phyloP scores from a whole-genome alignment of 306 rosid species.

The Quercus mongolica region DNA sequence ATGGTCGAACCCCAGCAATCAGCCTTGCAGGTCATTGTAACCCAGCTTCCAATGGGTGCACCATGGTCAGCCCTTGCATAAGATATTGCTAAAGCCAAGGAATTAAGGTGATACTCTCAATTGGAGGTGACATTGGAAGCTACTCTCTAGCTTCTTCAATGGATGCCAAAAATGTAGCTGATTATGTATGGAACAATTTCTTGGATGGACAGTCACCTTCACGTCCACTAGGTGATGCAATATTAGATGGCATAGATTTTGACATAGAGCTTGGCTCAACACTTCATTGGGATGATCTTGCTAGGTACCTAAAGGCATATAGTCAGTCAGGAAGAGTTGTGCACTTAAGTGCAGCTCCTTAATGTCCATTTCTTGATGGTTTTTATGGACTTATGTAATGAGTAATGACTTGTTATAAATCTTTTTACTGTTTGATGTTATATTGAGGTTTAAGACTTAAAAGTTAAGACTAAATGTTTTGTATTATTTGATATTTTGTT shows the following conservation, averaged over 20 bases:
- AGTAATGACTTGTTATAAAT: too few species aligned
- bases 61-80: constrained; percentile 15
- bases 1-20: constrained; percentile 32
- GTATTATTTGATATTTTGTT: too few species aligned
- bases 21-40: constrained; percentile 48
- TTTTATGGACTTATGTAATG: too few species aligned
- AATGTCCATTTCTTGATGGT: constrained; percentile 49
- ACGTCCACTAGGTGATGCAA: constrained; percentile 43
- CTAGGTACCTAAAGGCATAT: constrained; percentile 21
- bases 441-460: too few species aligned
- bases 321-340: constrained; percentile 14
- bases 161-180: constrained; percentile 41
- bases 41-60: constrained; percentile 32
- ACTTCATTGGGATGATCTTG: constrained; percentile 24
- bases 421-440: too few species aligned
- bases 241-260: constrained; percentile 57
- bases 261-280: constrained; percentile 33
- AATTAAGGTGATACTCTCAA: constrained; percentile 48
- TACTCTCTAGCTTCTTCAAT: constrained; percentile 39
- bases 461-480: too few species aligned
- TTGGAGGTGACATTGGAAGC: constrained; percentile 40
- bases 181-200: constrained; percentile 53
- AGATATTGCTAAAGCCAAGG: constrained; percentile 39
- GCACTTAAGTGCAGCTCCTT: constrained; percentile 50
- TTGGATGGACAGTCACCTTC: constrained; percentile 36